Conservation (phyloP, 2,329 filamentous ascomycete genomes). For the Geosmithia flava region DNA sequence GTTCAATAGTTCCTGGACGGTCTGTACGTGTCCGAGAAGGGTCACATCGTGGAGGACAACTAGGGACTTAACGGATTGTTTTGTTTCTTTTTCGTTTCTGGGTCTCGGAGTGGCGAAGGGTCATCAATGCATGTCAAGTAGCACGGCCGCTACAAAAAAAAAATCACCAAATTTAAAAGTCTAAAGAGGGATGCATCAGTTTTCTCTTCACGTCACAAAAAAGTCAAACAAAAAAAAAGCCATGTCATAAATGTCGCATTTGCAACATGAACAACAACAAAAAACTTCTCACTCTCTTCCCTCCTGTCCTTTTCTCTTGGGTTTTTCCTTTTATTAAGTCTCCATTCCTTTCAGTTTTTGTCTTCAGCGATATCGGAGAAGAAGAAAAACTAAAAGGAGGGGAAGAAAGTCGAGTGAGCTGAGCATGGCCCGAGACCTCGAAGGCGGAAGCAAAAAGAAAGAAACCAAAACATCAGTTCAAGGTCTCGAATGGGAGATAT, state of each 20-base stretch:
- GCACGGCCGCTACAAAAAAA: slow-evolving; percentile 32
- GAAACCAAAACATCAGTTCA: no score
- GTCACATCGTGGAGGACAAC: slow-evolving; percentile 73
- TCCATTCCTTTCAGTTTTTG: no score
- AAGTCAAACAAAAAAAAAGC: not conserved
- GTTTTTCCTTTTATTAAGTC: no score
- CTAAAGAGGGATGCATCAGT: slow-evolving; percentile 13
- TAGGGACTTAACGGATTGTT: slow-evolving; percentile 19
- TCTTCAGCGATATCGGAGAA: not conserved
- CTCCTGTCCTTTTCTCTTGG: not conserved
- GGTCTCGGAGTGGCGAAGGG: slow-evolving; percentile 52
- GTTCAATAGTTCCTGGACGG: slow-evolving; percentile 84
- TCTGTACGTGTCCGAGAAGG: slow-evolving; percentile 98
- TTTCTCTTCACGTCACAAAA: not conserved
- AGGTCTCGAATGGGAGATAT: no score
- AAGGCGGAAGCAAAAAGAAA: no score
- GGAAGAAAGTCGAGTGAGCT: no score
- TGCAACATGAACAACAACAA: no score
- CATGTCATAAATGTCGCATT: no score
- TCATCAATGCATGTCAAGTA: slow-evolving; percentile 51
- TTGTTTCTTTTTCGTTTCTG: slow-evolving; percentile 46
- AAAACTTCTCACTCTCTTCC: not conserved
- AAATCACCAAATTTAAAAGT: slow-evolving; percentile 18
- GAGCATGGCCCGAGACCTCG: no score
- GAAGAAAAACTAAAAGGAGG: no score